Evolutionary conservation across 2,329 filamentous ascomycete species (phyloP), one percentile per base, ranked within the genome.

Genomic region (Xylariaceae sp.): DNA sequence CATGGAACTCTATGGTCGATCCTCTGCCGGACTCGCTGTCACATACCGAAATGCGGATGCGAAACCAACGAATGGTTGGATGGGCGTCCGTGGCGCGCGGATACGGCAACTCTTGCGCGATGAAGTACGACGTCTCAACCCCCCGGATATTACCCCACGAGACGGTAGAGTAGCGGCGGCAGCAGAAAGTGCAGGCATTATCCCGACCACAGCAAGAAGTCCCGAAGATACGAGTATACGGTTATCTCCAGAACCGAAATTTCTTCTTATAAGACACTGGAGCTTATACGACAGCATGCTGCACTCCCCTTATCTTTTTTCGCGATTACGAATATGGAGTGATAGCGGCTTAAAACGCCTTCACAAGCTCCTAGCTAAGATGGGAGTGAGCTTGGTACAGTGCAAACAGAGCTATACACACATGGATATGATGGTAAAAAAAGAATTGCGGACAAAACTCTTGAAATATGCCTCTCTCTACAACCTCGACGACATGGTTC

Each of bases 261-360:
- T 98, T 56, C 77, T 97, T 21, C 79, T 98, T 0, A 88, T 97
- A 42, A 78, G 93, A 25, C 93, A 98, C 64, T 98, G 93, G 93
- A 95, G 89, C 56, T 74, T 98, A 12, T 97, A 97, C 66, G 93
- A 98, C 61, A 95, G 90, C 64, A 97, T 98, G 93, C 77, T 97
- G 11, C 93, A 98, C 65, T 96, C 91, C 0, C 91, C 92, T 0
- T 97, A 96, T 61, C 79, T 98, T 4, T 92, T 94, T 48, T 88
- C 92, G 3, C 81, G 89, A 23, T 76, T 98, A 37, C 92, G 94
- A 66, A 90, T 95, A 37, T 98, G 93, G 92, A 94, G 85, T 49
- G 93, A 97, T 51, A 80, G 79, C 40, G 93, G 93, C 3, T 78
- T 88, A 42, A 95, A 94, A 64, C 81, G 92, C 41, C 73, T 98